Percentiles rank a stretch among this genome's conserved stretches.
phyloP scores from a whole-genome alignment of 23 red algal species.

The Agarophyton chilense region DNA sequence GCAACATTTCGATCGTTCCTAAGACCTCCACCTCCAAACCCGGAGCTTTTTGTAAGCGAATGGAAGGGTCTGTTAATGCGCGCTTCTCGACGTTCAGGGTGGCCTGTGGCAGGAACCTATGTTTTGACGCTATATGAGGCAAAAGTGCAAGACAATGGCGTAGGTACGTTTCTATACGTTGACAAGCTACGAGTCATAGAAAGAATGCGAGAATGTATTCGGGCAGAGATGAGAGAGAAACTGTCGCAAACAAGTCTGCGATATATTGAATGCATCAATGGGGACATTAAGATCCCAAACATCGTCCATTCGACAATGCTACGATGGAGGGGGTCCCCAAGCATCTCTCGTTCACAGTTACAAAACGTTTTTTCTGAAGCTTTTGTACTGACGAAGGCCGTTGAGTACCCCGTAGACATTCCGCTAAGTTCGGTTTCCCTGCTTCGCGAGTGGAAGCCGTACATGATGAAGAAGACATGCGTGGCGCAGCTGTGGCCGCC shows the following conservation, averaged over 20 bases:
- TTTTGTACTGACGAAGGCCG: constrained; percentile 16
- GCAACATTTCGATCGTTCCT: constrained; percentile 43
- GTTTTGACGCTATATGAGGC: neutral
- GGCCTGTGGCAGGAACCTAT: neutral
- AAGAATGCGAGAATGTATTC: constrained; percentile 28
- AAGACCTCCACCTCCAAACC: constrained; percentile 3
- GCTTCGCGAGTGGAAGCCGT: constrained; percentile 41
- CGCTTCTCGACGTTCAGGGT: neutral
- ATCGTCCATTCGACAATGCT: constrained; percentile 59
- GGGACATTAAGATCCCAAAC: constrained; percentile 28
- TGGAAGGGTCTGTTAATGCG: constrained; percentile 14
- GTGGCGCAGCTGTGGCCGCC: constrained; percentile 16
- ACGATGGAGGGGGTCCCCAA: constrained; percentile 43
- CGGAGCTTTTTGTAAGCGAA: constrained; percentile 10
- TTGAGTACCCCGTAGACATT: neutral
- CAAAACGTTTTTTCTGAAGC: constrained; percentile 26
- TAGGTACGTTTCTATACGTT: constrained; percentile 17
- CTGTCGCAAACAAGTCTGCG: neutral
- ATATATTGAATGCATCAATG: neutral
- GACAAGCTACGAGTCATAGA: constrained; percentile 22
- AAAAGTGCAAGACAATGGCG: constrained; percentile 39
- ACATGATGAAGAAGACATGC: constrained; percentile 34
- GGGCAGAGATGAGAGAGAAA: neutral
- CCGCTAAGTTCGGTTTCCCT: constrained; percentile 10
- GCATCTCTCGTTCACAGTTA: neutral